Evolutionary conservation across 306 rosid species (phyloP).

Genomic region (Trifolium pratense): DNA sequence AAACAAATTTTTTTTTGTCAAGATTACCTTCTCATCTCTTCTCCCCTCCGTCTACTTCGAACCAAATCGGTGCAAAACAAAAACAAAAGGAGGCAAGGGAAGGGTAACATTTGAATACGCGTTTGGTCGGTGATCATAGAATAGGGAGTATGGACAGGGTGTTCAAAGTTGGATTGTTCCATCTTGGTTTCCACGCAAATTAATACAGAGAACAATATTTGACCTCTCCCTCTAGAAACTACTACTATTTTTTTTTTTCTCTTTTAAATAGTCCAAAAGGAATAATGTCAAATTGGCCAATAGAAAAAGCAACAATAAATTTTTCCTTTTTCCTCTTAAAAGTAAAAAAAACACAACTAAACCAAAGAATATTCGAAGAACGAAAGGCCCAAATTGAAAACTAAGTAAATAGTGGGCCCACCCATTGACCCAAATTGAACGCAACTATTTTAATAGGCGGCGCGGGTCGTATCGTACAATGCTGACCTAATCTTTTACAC

Average conservation of each 20-base stretch:
- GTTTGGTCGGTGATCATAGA: slow-evolving; percentile 1
- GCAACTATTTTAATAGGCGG: slow-evolving; percentile 2
- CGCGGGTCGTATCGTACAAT: slow-evolving; percentile 40
- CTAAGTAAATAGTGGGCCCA: slow-evolving; percentile 5
- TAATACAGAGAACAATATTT: slow-evolving; percentile 3
- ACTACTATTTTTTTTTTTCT: too few relatives aligned
- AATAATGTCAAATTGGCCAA: background rate
- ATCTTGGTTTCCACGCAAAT: background rate
- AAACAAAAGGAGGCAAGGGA: too few relatives aligned
- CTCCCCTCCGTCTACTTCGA: too few relatives aligned
- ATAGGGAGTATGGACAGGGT: slow-evolving; percentile 28
- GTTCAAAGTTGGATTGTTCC: slow-evolving; percentile 25
- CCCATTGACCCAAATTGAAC: background rate
- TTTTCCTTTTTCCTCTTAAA: background rate
- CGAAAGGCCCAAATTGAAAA: slow-evolving; percentile 3
- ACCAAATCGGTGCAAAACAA: too few relatives aligned
- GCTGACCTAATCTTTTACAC: slow-evolving; percentile 40
- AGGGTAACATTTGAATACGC: background rate
- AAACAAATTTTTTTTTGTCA: too few relatives aligned
- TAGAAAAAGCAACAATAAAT: background rate
- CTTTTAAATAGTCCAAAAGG: background rate
- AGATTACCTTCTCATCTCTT: too few relatives aligned
- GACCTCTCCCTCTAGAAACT: background rate
- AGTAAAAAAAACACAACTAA: background rate
- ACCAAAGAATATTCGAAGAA: slow-evolving; percentile 10